phyloP scores from a whole-genome alignment of 768 basidiomycete genomes.

The Leccinum sublutescens region DNA sequence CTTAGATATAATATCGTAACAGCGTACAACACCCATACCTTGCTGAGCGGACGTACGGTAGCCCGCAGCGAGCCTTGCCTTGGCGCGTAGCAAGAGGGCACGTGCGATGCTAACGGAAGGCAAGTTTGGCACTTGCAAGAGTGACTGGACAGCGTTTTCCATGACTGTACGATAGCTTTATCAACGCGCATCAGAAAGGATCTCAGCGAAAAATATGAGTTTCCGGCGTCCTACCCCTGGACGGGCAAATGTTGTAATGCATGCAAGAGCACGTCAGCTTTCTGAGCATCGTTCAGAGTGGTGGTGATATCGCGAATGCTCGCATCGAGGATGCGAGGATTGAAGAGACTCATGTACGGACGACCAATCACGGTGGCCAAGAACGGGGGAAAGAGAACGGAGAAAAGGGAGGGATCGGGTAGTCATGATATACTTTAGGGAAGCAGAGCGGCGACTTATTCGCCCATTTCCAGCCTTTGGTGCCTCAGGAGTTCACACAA shows the following conservation, averaged over 20 bases:
- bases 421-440: conserved; percentile 6
- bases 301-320: conserved; percentile 67
- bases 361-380: neutral
- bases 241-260: conserved; percentile 78
- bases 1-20: conserved; percentile 3
- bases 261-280: conserved; percentile 71
- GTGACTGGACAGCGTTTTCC: conserved; percentile 75
- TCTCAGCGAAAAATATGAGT: conserved; percentile 4
- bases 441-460: conserved; percentile 13
- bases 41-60: conserved; percentile 62
- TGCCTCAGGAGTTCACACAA: neutral
- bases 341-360: conserved; percentile 58
- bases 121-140: conserved; percentile 55
- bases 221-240: conserved; percentile 50
- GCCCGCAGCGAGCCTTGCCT: conserved; percentile 58
- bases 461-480: conserved; percentile 9
- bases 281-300: conserved; percentile 59
- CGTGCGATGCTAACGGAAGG: conserved; percentile 51
- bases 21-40: conserved; percentile 37
- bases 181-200: conserved; percentile 7
- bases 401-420: neutral
- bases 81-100: conserved; percentile 66
- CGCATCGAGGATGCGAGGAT: conserved; percentile 74
- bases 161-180: conserved; percentile 55
- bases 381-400: neutral